Conservation (phyloP, 495 filamentous ascomycete genomes). For the Podospora anserina region DNA sequence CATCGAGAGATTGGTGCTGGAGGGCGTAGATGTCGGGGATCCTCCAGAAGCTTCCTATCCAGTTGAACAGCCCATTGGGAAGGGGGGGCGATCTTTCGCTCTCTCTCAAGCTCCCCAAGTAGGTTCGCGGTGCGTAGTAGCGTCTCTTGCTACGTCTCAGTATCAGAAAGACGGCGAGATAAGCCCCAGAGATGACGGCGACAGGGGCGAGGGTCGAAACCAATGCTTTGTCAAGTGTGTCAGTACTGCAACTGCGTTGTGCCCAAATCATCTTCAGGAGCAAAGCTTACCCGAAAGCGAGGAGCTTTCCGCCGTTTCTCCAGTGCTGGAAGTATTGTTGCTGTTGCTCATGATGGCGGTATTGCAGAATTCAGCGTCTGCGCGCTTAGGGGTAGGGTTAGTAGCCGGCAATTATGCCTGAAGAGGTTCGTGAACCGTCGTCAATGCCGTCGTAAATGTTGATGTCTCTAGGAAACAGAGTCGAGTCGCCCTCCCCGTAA, state of each 20-base stretch:
- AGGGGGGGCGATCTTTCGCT: conserved; percentile 66
- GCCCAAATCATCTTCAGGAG: not conserved
- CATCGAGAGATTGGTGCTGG: conserved; percentile 85
- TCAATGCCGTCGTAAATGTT: not conserved
- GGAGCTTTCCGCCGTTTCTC: not conserved
- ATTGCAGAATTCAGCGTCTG: conserved; percentile 23
- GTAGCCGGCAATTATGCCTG: too few relatives aligned
- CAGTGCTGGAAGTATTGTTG: not conserved
- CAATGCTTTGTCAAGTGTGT: conserved; percentile 40
- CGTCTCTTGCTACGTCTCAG: conserved; percentile 68
- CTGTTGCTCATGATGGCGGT: conserved; percentile 19
- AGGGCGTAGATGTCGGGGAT: conserved; percentile 81
- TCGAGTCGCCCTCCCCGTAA: not conserved
- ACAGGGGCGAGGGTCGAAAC: conserved; percentile 71
- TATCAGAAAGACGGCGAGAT: conserved; percentile 70
- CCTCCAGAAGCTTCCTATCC: conserved; percentile 72
- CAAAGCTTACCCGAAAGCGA: conserved; percentile 31
- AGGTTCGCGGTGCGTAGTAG: conserved; percentile 85
- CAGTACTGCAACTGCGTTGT: not conserved
- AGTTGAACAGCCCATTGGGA: conserved; percentile 68
- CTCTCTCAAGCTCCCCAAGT: conserved; percentile 68
- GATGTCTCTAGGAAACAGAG: not conserved
- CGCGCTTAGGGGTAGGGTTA: not conserved
- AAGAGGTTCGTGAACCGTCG: not conserved
- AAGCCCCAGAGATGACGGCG: conserved; percentile 58